Evolutionary conservation across 495 filamentous ascomycete species (phyloP), one percentile per base, ranked within the genome.

Genomic region (Xylaria grammica): DNA sequence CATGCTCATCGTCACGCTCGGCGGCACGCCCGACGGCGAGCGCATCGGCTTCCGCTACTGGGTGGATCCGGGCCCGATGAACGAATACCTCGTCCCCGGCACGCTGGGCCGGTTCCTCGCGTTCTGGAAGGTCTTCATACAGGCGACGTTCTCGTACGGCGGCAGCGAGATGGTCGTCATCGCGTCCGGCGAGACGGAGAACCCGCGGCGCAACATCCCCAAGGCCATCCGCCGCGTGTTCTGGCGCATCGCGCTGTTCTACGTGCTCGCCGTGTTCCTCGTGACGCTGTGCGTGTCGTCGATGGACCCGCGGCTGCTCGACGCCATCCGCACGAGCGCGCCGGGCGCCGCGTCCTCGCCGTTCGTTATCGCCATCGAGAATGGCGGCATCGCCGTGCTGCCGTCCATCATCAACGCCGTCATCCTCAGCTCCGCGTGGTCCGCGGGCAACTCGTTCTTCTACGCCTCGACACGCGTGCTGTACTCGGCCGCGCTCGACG

Each of bases 181-280:
- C 65, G 89, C 90, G 6, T 89, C 90, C 1, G 89, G 87, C 51
- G 90, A 93, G 77, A 91, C 89, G 6, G 81, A 86, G 57, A 90
- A 92, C 65, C 89, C 89, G 2, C 79, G 88, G 65, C 84, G 86
- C 69, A 89, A 88, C 29, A 86, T 92, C n/a, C 89, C 89, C 0
- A 82, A 84, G 17, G 89, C 89, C 0, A 87, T 90, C 60, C 84
- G 84, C 62, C 86, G 89, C 65, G 89, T 89, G 4, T 91, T 90
- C 71, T 88, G 81, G 76, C 82, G 89, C 20, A 90, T 92, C 65
- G 73, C 90, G 46, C 82, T 91, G 70, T 89, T 92, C 74, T 91
- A 91, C 76, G 81, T 91, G 66, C 69, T 89, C 44, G 87, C 85
- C 4, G 84, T 90, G 36, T 86, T 92, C 75, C 85, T 90, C 65